Percentiles rank a stretch among this genome's conserved stretches.
Conservation (phyloP, 2,329 filamentous ascomycete genomes). For the Exophiala mesophila region DNA sequence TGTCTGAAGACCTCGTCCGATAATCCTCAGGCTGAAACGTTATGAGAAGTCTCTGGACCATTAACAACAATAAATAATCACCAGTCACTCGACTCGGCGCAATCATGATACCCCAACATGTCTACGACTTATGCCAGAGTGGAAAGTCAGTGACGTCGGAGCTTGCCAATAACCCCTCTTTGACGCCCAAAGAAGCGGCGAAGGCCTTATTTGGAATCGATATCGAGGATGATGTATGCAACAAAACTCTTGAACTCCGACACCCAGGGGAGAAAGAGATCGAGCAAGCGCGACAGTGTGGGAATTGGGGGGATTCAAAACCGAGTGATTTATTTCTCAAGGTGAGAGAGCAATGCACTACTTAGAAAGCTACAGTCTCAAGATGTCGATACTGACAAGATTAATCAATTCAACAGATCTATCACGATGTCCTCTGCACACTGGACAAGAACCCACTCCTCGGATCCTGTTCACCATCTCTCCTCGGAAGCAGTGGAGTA, state of each 20-base stretch:
- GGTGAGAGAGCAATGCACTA: too few species aligned
- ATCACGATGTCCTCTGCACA: constrained; percentile 56
- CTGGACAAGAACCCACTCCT: constrained; percentile 38
- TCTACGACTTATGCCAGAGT: constrained; percentile 51
- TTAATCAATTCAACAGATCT: too few species aligned
- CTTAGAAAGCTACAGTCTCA: too few species aligned
- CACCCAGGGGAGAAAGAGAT: constrained; percentile 41
- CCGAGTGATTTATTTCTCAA: constrained; percentile 65
- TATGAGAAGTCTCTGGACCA: too few species aligned
- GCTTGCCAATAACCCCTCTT: constrained; percentile 49
- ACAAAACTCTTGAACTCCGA: constrained; percentile 6
- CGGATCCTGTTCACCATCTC: constrained; percentile 52
- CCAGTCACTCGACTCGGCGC: too few species aligned
- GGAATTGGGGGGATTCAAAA: constrained; percentile 59
- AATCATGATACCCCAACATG: constrained; percentile 34
- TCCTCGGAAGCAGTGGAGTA: constrained; percentile 58
- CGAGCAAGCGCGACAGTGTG: constrained; percentile 54
- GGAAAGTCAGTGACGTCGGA: constrained; percentile 54
- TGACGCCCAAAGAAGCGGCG: constrained; percentile 52
- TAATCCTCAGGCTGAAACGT: too few species aligned
- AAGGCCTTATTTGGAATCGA: constrained; percentile 50
- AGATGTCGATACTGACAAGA: too few species aligned
- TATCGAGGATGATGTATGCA: constrained; percentile 17
- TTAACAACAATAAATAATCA: too few species aligned
- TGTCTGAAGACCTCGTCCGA: too few species aligned